Base-by-base conservation (phyloP, 73 alveolate species). In the Durusdinium trenchii region DNA sequence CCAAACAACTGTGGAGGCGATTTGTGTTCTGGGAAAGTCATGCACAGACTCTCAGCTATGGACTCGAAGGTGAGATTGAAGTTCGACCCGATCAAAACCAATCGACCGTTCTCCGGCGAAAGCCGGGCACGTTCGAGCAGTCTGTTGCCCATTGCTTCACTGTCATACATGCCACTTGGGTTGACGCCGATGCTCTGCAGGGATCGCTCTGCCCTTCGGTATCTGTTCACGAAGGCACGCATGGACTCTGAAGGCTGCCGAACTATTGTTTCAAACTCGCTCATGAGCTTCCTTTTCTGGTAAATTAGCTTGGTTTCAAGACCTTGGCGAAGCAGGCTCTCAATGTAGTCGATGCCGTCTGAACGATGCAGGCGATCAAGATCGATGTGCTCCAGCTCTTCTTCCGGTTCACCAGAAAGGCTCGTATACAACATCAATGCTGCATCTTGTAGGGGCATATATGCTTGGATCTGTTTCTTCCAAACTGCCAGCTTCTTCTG, bases 11-110 rank as follows among this genome's bases (percentile, higher is more conserved):
- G 50, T 23, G 83, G 83, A 28, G 83, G 46, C 7, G 46, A 48
- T 48, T 71, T 78, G 87, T 43, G 61, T 61, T 78, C 87, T 14
- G 87, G 87, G 61, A 43, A 78, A 5, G 54, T 40, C 87, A 78
- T 78, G 62, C 42, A 14, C 40, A 78, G 42, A 38, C 61, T 42
- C 38, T 78, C 87, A 14, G 87, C 61, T 3, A 78, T 43, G 38
- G 36, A 2, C 35, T 78, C 87, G 43, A 78, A 78, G 61, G 10
- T 7, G 36, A 78, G 61, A 40, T 45, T 36, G 87, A 30, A 42
- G 23, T 20, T 6, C 6, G 61, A 14, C 12, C 61, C 87, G 57
- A 78, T 45, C 40, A 78, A 40, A 4, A 78, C 61, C 38, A 45
- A 38, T 3, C 87, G 42, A 10, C 46, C 28, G 14, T 40, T 45